Percentiles rank a stretch among this genome's conserved stretches.
Evolutionary conservation across 805 yeast species (phyloP).

Genomic region (Hanseniaspora lachancei): DNA sequence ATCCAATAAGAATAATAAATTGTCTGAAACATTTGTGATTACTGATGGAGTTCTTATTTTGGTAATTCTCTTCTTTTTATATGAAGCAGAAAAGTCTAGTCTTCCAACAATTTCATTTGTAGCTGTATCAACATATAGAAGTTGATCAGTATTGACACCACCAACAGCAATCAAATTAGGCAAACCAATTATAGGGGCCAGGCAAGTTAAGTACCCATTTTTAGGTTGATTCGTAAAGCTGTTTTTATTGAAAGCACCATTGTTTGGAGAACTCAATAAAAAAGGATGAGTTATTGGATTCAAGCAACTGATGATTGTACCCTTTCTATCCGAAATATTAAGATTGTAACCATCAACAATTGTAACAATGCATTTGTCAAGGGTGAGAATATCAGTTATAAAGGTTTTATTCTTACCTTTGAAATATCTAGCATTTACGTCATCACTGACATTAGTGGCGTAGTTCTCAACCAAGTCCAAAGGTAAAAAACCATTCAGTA

Average conservation of each 20-base stretch:
- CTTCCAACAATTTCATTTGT: slow-evolving; percentile 2
- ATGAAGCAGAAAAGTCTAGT: background rate
- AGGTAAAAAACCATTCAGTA: slow-evolving; percentile 10
- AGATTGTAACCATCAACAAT: slow-evolving; percentile 6
- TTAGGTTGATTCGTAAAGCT: background rate
- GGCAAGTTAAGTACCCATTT: slow-evolving; percentile 2
- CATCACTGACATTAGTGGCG: background rate
- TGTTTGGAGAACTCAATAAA: slow-evolving; percentile 10
- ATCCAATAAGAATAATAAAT: slow-evolving; percentile 1
- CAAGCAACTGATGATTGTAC: background rate
- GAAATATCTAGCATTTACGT: background rate
- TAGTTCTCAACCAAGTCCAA: slow-evolving; percentile 9
- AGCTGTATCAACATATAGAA: slow-evolving; percentile 2
- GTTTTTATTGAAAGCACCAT: background rate
- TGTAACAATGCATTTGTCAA: slow-evolving; percentile 1
- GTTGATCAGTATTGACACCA: slow-evolving; percentile 8
- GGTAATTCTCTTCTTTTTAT: background rate
- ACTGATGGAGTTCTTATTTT: background rate
- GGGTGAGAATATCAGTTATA: background rate
- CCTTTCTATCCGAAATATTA: slow-evolving; percentile 7
- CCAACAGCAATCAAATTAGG: slow-evolving; percentile 9
- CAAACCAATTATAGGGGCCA: background rate
- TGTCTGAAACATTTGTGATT: background rate
- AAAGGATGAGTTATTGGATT: slow-evolving; percentile 12
- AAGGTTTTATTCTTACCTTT: background rate